Evolutionary conservation across 768 basidiomycete genomes (phyloP), one percentile per base, ranked within the genome.

Genomic region (Collybia sordida): DNA sequence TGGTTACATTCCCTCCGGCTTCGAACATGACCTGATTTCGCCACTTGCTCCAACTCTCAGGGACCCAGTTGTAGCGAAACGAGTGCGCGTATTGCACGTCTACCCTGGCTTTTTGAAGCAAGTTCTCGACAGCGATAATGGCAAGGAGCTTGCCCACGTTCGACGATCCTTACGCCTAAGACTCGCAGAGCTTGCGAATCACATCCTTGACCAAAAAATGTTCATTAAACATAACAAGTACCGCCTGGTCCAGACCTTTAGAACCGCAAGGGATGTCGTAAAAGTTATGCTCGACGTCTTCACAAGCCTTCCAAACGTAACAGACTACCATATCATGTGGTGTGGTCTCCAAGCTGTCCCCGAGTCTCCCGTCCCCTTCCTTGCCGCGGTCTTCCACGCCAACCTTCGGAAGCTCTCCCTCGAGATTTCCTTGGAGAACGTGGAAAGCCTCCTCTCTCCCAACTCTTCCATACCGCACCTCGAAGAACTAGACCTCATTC

Each of bases 291-390:
- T 72, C 11, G 69, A 78, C 21, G 72, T 77, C 17, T 68, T 80
- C 17, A 65, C 66, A 15, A 65, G 69, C 1, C 66, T 80, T 6
- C 74, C 73, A 17, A 72, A 76, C 46, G 64, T 80, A 9, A 72
- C 70, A 12, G 73, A 78, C 55, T 78, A 77, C 58, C 73, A 78
- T 50, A 73, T 80, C 50, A 72, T 73, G 34, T 80, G 77, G 78
- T 70, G 64, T 27, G 74, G 75, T 15, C 66, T 75, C 17, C 71
- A 71, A 25, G 42, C 58, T 9, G 59, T 63, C 42, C 36, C 56
- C 36, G 49, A 61, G 52, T 58, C 65, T 21, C 66, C 67, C 15
- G 60, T 63, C 0, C 67, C 69, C 7, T 68, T 72, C 50, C 60
- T 74, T 2, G 54, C 65, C 19, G 65, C 70, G 19, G 63, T 66